A percentile compares a stretch with the other conserved stretches of the same genome.
phyloP scores from a whole-genome alignment of 2,329 filamentous ascomycete genomes.

The Beauveria sp. region DNA sequence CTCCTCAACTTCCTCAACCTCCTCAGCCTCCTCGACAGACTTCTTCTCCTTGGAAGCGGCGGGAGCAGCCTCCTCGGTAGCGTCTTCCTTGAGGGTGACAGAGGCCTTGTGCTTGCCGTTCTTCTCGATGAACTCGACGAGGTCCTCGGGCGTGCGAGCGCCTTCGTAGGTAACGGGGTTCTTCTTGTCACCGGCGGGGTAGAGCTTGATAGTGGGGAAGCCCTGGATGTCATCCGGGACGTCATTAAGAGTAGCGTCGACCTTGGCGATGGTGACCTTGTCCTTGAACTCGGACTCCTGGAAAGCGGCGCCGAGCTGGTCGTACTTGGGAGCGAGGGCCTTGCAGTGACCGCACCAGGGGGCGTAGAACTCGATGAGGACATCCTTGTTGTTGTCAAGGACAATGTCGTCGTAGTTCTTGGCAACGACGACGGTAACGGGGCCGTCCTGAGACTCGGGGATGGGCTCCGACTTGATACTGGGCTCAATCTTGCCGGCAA shows the following conservation, averaged over 20 bases:
- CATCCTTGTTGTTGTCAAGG: constrained; percentile 90
- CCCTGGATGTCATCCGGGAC: constrained; percentile 94
- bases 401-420: constrained; percentile 90
- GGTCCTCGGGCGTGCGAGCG: constrained; percentile 81
- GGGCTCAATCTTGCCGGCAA: constrained; percentile 80
- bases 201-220: constrained; percentile 99
- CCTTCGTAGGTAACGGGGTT: constrained; percentile 81
- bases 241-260: constrained; percentile 93
- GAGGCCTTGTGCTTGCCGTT: constrained; percentile 85
- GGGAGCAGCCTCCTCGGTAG: constrained; percentile 47
- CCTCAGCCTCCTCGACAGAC: constrained; percentile 38
- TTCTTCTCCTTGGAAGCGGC: constrained; percentile 44
- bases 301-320: constrained; percentile 77
- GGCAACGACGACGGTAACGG: constrained; percentile 82
- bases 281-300: constrained; percentile 69
- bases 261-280: constrained; percentile 91
- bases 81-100: constrained; percentile 48
- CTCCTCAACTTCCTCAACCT: constrained; percentile 24
- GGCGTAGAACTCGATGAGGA: constrained; percentile 96
- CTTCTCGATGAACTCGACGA: constrained; percentile 87
- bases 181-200: constrained; percentile 81
- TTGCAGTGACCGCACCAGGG: constrained; percentile 99
- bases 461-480: constrained; percentile 98
- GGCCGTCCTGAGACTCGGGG: constrained; percentile 85
- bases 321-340: constrained; percentile 92